Conservation (phyloP, 768 basidiomycete species). For the Lactarius trivialis region DNA sequence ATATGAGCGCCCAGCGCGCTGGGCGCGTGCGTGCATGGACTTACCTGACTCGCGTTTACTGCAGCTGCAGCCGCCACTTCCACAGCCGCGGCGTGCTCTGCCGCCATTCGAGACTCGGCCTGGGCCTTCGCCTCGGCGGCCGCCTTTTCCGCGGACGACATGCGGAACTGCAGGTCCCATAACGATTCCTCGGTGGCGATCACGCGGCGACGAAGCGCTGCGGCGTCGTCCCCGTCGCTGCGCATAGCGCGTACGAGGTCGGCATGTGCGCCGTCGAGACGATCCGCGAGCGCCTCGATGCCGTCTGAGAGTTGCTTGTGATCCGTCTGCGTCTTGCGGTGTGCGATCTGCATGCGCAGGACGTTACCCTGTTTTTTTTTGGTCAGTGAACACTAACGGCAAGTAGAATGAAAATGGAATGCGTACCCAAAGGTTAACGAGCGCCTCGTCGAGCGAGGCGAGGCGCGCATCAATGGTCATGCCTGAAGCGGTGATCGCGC, state of each 20-base stretch:
- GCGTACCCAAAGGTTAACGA: conserved; percentile 24
- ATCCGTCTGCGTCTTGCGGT: conserved; percentile 24
- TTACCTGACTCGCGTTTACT: conserved; percentile 6
- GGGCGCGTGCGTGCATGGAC: conserved; percentile 17
- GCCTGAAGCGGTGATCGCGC: background rate
- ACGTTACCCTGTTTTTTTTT: conserved; percentile 15
- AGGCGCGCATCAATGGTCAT: conserved; percentile 14
- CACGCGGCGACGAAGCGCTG: conserved; percentile 1
- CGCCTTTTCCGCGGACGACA: background rate
- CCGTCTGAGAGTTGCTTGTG: conserved; percentile 23
- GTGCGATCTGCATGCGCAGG: conserved; percentile 22
- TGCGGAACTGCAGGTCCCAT: conserved; percentile 6
- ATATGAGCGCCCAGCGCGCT: conserved; percentile 21
- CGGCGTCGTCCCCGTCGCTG: conserved; percentile 11
- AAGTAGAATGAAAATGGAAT: background rate
- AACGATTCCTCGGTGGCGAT: conserved; percentile 5
- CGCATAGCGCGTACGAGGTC: conserved; percentile 4
- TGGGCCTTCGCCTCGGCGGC: conserved; percentile 16
- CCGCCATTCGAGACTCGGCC: conserved; percentile 32
- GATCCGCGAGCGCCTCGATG: conserved; percentile 18
- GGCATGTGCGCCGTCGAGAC: conserved; percentile 18
- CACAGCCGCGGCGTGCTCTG: background rate
- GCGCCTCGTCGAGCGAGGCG: conserved; percentile 20
- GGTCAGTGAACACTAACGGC: no score
- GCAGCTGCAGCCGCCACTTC: background rate